These are phyloP conservation scores for Geotrichum reessii DNA, from an alignment of 1,139 yeast genomes.

Conservation along the genomic window DNA sequence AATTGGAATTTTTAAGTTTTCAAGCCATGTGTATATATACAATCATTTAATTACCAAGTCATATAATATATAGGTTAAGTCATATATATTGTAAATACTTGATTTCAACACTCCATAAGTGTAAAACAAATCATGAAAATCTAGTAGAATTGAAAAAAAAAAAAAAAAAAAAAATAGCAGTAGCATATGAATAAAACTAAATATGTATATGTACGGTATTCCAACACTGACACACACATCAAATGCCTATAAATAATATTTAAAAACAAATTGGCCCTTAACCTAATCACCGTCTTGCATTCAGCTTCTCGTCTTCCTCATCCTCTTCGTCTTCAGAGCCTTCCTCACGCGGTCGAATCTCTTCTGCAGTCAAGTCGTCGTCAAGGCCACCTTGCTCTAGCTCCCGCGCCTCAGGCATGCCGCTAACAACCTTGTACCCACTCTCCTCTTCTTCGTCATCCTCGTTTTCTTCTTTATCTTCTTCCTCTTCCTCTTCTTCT, in stretches of 20 bases:
- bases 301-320: conserved; percentile 18
- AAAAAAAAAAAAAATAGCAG: neutral
- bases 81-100: too few species aligned
- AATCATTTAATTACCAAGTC: too few species aligned
- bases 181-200: neutral
- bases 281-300: conserved; percentile 9
- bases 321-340: conserved; percentile 17
- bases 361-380: conserved; percentile 7
- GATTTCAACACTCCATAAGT: too few species aligned
- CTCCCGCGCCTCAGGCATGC: conserved; percentile 19
- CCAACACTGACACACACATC: neutral
- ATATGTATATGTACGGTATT: neutral
- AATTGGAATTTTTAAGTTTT: too few species aligned
- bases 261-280: neutral
- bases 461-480: conserved; percentile 1
- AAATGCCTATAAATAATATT: neutral
- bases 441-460: conserved; percentile 9
- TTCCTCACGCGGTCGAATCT: conserved; percentile 8
- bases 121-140: too few species aligned
- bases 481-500: conserved; percentile 8
- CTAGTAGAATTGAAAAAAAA: too few species aligned
- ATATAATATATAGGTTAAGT: too few species aligned
- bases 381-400: conserved; percentile 19
- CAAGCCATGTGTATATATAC: too few species aligned
- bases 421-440: conserved; percentile 14